phyloP scores from a whole-genome alignment of 352 stramenopile genomes.

The Phytopythium delawarense region DNA sequence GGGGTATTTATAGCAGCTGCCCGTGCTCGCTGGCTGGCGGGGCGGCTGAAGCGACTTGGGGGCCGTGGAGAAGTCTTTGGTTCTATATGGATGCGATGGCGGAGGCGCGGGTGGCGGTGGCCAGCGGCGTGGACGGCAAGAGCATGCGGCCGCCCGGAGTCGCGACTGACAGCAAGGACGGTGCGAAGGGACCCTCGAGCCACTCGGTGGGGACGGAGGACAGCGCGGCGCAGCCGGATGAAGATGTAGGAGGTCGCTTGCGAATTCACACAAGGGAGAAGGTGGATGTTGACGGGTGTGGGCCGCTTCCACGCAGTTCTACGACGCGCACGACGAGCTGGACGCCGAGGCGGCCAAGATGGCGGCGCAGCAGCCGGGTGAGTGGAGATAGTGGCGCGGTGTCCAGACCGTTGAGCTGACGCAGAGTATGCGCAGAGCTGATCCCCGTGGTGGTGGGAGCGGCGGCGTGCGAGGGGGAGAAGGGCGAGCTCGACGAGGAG shows the following conservation, averaged over 20 bases:
- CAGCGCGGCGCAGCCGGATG: slow-evolving; percentile 43
- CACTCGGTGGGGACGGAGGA: slow-evolving; percentile 35
- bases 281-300: not conserved
- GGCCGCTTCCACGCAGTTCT: slow-evolving; percentile 38
- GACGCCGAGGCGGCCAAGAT: slow-evolving; percentile 30
- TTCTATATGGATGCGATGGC: not conserved
- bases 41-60: not conserved
- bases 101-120: not conserved
- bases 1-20: not conserved
- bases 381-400: not conserved
- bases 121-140: not conserved
- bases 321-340: slow-evolving; percentile 54
- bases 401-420: not conserved
- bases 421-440: not conserved
- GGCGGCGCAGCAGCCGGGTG: slow-evolving; percentile 2
- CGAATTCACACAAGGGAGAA: too few relatives aligned
- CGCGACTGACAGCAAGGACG: too few relatives aligned
- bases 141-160: not conserved
- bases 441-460: not conserved
- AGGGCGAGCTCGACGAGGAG: slow-evolving; percentile 30
- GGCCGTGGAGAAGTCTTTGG: not conserved
- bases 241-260: slow-evolving; percentile 44
- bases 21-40: not conserved
- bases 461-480: slow-evolving; percentile 13
- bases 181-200: not conserved